Evolutionary conservation across 169 alveolate genomes (phyloP), one percentile per base, ranked within the genome.

Genomic region (Plasmodium coatneyi): DNA sequence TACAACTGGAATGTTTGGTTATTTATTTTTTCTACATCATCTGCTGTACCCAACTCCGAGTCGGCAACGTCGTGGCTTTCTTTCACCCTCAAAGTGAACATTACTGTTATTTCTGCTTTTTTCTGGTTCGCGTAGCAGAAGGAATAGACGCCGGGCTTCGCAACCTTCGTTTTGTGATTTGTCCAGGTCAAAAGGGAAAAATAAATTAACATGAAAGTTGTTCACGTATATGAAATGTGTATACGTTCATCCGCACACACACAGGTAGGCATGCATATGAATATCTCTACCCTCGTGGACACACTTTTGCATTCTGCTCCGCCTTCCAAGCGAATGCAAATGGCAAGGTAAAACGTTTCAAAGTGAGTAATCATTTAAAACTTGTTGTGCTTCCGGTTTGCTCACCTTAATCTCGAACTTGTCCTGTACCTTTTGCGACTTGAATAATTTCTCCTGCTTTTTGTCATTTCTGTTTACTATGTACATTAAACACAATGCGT

Each of bases 11-110:
- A 56, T 60, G 90, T 71, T 49, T 89, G n/a, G 25, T 34, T 43
- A 78, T 5, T 79, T 79, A 89, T 89, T 56, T 89, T 54, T 60
- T 89, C 22, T 66, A 89, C 89, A 78, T 89, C 94, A 70, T 89
- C 94, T 25, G 71, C 72, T 54, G 94, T 89, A n/a, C 94, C 60
- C 12, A 79, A 60, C 22, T 89, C 94, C 16, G 34, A 9, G 25
- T 89, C 94, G 34, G 16, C 70, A 12, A 4, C 10, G 7, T 66
- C 54, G 71, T 78, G 89, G 32, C 71, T 30, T 79, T 89, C 94
- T 49, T 89, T 78, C 49, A 89, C 76, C 71, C 94, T 36, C 30
- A 89, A 78, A 16, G 89, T 89, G 49, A 89, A 89, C 90, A 89
- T 89, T 25, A 89, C 28, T 89, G 94, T 89, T n/a, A 89, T 22